Percentiles rank a stretch among this genome's conserved stretches.
phyloP scores from a whole-genome alignment of 306 rosid species.

The Neltuma alba region DNA sequence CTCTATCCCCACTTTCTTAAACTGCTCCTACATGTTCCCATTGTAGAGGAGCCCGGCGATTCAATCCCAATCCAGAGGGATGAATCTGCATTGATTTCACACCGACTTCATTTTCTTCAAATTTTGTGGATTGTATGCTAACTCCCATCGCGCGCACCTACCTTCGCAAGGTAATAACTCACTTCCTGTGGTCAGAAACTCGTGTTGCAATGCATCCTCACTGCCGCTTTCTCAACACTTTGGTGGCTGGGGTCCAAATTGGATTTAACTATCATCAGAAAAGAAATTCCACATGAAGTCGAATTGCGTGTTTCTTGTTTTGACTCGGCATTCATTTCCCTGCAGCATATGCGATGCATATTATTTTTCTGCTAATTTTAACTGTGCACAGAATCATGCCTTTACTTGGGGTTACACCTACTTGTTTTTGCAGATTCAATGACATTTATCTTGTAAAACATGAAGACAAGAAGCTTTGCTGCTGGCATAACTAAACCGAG shows the following conservation, averaged over 20 bases:
- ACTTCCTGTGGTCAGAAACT: too few relatives aligned
- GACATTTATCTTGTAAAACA: conserved; percentile 37
- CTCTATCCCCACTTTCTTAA: not conserved
- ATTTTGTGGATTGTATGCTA: conserved; percentile 23
- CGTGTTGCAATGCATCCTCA: too few relatives aligned
- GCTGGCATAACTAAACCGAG: conserved; percentile 61
- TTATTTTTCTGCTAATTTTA: conserved; percentile 16
- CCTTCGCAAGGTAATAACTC: too few relatives aligned
- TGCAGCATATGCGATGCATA: conserved; percentile 13
- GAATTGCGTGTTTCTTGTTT: conserved; percentile 4
- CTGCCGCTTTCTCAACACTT: too few relatives aligned
- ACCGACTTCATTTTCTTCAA: conserved; percentile 8
- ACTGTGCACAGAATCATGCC: conserved; percentile 3
- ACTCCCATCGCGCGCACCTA: not conserved
- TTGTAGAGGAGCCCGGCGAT: not conserved
- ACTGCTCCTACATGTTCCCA: not conserved
- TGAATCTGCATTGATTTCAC: not conserved
- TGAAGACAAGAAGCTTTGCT: conserved; percentile 58
- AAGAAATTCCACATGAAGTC: conserved; percentile 85
- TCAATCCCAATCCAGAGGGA: not conserved
- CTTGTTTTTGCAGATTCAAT: conserved; percentile 50
- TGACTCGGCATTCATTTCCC: not conserved
- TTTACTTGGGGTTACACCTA: not conserved
- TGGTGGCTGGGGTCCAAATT: too few relatives aligned
- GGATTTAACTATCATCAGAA: conserved; percentile 40